Base-by-base conservation (phyloP, 371 early-diverging fungal genomes). In the Rhizopus sp. region DNA sequence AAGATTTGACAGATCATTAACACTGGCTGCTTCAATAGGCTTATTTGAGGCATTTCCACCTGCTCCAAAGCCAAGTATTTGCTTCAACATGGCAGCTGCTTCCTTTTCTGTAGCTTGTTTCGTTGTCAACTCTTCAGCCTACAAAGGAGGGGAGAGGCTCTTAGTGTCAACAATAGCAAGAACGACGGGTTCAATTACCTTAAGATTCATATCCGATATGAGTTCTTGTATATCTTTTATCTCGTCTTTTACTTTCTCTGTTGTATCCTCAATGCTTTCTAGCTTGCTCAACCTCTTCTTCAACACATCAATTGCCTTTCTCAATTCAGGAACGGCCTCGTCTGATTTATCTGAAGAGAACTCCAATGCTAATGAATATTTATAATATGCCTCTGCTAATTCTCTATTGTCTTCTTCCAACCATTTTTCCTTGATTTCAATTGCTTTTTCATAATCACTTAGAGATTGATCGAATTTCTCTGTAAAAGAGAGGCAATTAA, bases 391-490 rank as follows among this genome's bases (percentile, higher is more conserved):
- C 68, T 94, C 96, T 13, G 96, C 93, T 40, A 93, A 61, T 55
- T 93, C 87, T 37, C 95, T 82, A 63, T 91, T 76, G 39, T 88
- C 88, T 7, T 78, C 61, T 5, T 73, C 70, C 42, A 90, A 66
- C 23, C 73, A 63, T 17, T 72, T 69, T 63, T 79, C 60, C 55
- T 95, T 94, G 61, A 95, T 72, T 7, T 68, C 63, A 29, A 93
- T 70, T 0, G 92, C 92, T 42, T 79, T 79, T 41, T 75, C 63
- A 63, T 82, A 93, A 71, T 95, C 95, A 4, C 73, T 71, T 29
- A 85, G 73, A 0, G 96, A 94, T 57, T 90, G 87, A 40, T 82
- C 84, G 82, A 93, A 94, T 74, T 89, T 90, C 53, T 92, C 96
- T 85, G 59, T 42, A 50, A 23, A 53, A 51, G 38, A 46, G 30